A percentile compares a stretch with the other conserved stretches of the same genome.
Conservation (phyloP, 768 basidiomycete species). For the Lentinus tigrinus region DNA sequence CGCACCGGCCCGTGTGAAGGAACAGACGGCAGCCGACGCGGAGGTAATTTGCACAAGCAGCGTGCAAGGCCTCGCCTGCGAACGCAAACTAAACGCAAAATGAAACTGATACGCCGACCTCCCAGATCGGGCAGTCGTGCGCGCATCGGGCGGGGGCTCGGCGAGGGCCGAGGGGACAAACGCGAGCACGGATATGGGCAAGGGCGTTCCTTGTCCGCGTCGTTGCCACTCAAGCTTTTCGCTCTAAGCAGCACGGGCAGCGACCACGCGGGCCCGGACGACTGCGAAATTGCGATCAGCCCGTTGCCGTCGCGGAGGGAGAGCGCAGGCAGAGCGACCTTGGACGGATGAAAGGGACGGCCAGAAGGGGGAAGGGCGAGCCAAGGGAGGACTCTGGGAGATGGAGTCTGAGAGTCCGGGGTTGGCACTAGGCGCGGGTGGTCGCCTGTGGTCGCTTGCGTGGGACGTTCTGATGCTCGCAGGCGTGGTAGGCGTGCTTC, state of each 20-base stretch:
- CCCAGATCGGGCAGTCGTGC: not conserved
- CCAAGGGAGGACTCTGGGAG: too few species aligned
- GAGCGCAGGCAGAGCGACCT: not conserved
- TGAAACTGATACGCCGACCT: not conserved
- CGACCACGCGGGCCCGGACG: not conserved
- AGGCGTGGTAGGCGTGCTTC: not conserved
- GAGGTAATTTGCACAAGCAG: too few species aligned
- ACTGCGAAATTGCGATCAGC: not conserved
- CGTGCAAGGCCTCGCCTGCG: too few species aligned
- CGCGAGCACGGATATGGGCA: not conserved
- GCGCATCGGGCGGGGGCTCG: not conserved
- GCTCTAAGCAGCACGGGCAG: not conserved
- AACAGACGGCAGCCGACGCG: not conserved
- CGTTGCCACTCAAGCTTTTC: not conserved
- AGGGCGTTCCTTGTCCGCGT: not conserved
- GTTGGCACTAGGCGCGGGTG: not conserved
- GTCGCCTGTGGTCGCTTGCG: not conserved
- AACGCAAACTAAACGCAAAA: not conserved
- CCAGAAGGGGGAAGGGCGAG: not conserved
- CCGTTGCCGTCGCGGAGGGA: not conserved
- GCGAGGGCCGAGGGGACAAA: not conserved
- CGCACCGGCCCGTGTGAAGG: too few species aligned
- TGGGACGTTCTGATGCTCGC: slow-evolving; percentile 9
- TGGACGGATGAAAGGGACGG: not conserved
- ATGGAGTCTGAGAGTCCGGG: not conserved